Conservation (phyloP, 305 asterid species). For the Fraxinus ornus region DNA sequence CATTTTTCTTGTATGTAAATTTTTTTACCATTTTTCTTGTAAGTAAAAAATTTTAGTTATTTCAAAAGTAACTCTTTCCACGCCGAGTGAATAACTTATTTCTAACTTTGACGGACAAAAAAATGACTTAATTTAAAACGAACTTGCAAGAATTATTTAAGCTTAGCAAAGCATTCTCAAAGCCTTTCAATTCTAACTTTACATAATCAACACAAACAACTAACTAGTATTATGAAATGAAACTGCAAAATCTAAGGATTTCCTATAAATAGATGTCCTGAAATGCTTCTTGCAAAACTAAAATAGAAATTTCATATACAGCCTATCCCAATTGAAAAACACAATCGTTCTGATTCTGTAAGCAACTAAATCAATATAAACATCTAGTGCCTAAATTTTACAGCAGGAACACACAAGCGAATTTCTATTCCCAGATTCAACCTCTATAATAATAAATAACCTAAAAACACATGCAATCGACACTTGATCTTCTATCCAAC, state of each 20-base stretch:
- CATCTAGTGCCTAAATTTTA: slow-evolving; percentile 61
- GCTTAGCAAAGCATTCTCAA: background rate
- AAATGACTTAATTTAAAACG: too few species aligned
- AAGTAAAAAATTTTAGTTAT: background rate
- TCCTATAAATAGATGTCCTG: slow-evolving; percentile 19
- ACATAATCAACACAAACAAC: background rate
- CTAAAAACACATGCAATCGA: slow-evolving; percentile 27
- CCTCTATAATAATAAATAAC: slow-evolving; percentile 35
- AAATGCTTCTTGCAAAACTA: slow-evolving; percentile 23
- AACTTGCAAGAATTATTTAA: too few species aligned
- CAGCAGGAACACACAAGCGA: slow-evolving; percentile 43
- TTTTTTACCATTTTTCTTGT: background rate
- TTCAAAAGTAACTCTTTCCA: background rate
- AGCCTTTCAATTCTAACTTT: background rate
- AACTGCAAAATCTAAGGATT: slow-evolving; percentile 6
- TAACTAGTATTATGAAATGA: background rate
- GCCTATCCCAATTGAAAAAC: slow-evolving; percentile 32
- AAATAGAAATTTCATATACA: slow-evolving; percentile 40
- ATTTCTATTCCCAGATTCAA: slow-evolving; percentile 35
- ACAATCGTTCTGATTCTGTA: slow-evolving; percentile 38
- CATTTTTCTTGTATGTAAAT: background rate
- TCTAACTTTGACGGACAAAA: background rate
- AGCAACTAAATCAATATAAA: slow-evolving; percentile 53
- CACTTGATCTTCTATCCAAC: slow-evolving; percentile 16
- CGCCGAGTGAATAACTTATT: background rate